Conservation (phyloP, 257 asterid genomes). For the Solanum okadae region DNA sequence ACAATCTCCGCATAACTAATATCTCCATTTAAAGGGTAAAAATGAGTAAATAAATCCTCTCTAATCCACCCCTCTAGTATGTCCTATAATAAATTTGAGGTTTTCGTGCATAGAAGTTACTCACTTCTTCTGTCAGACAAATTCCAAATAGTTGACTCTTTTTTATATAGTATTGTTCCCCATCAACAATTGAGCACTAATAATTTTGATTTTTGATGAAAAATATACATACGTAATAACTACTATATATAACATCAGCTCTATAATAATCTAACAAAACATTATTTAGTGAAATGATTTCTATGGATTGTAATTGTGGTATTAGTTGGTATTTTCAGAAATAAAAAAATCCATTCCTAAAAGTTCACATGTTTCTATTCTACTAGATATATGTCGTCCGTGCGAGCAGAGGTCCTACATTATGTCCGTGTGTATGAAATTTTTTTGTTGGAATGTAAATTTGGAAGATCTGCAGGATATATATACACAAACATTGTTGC, state of each 20-base stretch:
- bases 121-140: background rate
- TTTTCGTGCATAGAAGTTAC: background rate
- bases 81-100: background rate
- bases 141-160: background rate
- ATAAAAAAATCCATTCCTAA: no score
- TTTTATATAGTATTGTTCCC: background rate
- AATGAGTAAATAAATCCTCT: background rate
- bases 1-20: background rate
- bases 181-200: background rate
- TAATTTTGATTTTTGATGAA: background rate
- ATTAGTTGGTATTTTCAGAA: background rate
- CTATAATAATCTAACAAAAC: background rate
- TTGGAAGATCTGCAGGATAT: no score
- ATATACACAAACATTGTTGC: no score
- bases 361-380: background rate
- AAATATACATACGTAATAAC: background rate
- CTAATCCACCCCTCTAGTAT: background rate
- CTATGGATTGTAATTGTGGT: background rate
- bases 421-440: no score
- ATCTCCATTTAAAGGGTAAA: background rate
- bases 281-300: background rate
- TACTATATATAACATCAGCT: background rate
- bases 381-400: no score
- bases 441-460: no score
- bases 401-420: no score